Evolutionary conservation across 1,284 basidiomycete species (phyloP).

Genomic region (Cystobasidium pallidum): DNA sequence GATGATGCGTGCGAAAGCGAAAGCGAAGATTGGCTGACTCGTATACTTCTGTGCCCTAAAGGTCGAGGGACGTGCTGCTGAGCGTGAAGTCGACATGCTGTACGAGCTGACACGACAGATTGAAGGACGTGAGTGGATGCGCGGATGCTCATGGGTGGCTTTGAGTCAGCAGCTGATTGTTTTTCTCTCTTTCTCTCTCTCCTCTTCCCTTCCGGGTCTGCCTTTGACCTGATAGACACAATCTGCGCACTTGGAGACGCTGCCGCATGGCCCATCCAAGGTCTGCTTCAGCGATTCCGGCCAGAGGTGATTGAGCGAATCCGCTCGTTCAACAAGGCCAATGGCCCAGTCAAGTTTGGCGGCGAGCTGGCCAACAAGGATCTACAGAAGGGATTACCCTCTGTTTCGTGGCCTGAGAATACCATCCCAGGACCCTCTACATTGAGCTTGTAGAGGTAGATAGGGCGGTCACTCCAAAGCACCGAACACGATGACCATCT

Average conservation of each 20-base stretch:
- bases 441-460: neutral
- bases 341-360: slow-evolving; percentile 88
- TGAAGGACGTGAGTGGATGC: slow-evolving; percentile 63
- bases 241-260: slow-evolving; percentile 97
- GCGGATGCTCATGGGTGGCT: neutral
- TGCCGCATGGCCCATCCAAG: slow-evolving; percentile 95
- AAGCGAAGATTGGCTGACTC: slow-evolving; percentile 42
- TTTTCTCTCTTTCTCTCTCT: no score
- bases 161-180: no score
- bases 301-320: slow-evolving; percentile 90
- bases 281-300: slow-evolving; percentile 89
- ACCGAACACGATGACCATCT: no score
- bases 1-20: no score
- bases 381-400: slow-evolving; percentile 15
- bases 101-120: slow-evolving; percentile 95
- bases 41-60: neutral
- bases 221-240: slow-evolving; percentile 51
- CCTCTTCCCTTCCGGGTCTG: no score
- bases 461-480: neutral
- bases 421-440: slow-evolving; percentile 27
- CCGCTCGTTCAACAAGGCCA: slow-evolving; percentile 70
- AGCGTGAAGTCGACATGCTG: slow-evolving; percentile 96
- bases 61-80: slow-evolving; percentile 83
- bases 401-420: slow-evolving; percentile 38
- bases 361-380: slow-evolving; percentile 59